These are phyloP conservation scores for Magnaporthales sp. DNA, from an alignment of 2,329 filamentous ascomycete genomes.

Conservation along the genomic window DNA sequence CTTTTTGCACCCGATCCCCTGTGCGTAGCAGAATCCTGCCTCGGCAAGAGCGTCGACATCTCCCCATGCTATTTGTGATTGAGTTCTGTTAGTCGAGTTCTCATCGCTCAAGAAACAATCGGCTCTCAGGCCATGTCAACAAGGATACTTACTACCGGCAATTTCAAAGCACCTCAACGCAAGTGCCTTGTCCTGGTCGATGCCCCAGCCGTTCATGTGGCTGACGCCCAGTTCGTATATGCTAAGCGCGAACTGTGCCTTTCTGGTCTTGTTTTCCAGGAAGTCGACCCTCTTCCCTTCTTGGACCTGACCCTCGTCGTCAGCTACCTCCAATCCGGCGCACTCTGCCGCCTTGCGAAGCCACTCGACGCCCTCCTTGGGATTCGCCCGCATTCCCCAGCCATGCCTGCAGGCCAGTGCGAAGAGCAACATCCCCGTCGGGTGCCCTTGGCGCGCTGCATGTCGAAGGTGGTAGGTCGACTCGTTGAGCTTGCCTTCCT, in stretches of 20 bases:
- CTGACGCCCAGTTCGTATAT: constrained; percentile 95
- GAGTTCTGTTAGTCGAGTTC: neutral
- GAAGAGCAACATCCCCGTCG: constrained; percentile 93
- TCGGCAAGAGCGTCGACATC: constrained; percentile 91
- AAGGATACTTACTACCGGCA: constrained; percentile 59
- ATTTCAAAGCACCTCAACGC: constrained; percentile 94
- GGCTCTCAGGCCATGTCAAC: neutral
- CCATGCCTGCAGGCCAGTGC: constrained; percentile 91
- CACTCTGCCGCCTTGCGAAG: constrained; percentile 82
- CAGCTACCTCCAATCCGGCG: constrained; percentile 72
- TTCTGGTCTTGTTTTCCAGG: constrained; percentile 69
- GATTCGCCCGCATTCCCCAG: constrained; percentile 94
- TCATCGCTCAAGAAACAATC: neutral
- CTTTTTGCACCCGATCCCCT: constrained; percentile 91
- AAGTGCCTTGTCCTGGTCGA: constrained; percentile 81
- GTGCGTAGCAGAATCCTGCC: constrained; percentile 91
- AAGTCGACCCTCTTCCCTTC: constrained; percentile 55
- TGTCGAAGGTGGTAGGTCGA: constrained; percentile 93
- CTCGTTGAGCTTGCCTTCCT: constrained; percentile 78
- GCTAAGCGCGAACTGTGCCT: constrained; percentile 88
- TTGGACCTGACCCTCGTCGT: constrained; percentile 62
- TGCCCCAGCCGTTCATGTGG: constrained; percentile 98
- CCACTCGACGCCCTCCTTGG: constrained; percentile 84
- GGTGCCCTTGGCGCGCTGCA: constrained; percentile 75
- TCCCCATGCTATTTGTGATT: constrained; percentile 61